A percentile compares a stretch with the other conserved stretches of the same genome.
These are phyloP conservation scores for Podospora pseudopauciseta DNA, from an alignment of 495 filamentous ascomycete species.

Conservation along the genomic window DNA sequence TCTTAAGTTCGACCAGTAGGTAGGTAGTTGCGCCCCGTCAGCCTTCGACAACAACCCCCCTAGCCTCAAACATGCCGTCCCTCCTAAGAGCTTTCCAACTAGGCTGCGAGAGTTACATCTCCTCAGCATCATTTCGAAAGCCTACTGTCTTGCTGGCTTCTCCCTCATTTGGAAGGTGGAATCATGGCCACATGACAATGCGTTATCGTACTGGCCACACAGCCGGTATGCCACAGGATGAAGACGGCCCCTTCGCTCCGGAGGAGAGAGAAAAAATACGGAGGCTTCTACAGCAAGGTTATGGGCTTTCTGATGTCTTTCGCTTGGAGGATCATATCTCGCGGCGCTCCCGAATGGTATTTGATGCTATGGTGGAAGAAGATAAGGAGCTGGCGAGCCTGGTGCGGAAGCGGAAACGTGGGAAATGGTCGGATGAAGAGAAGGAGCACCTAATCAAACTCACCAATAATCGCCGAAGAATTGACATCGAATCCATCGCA, in stretches of 20 bases:
- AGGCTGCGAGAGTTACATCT: not conserved
- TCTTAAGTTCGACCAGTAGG: not conserved
- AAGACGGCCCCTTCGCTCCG: not conserved
- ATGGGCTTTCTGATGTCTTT: not conserved
- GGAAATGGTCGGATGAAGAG: not conserved
- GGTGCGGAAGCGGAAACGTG: not conserved
- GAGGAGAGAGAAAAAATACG: not conserved
- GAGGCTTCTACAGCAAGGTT: not conserved
- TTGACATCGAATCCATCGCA: slow-evolving; percentile 1
- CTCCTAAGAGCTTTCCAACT: not conserved
- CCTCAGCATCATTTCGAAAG: not conserved
- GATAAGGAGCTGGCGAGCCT: not conserved
- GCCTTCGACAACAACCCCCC: not conserved
- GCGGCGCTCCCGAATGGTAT: not conserved
- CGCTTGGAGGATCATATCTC: not conserved
- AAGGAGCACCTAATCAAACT: not conserved
- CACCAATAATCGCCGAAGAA: not conserved
- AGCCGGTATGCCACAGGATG: not conserved
- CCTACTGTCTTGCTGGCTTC: not conserved
- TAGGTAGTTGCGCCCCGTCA: not conserved
- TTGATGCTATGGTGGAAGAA: not conserved
- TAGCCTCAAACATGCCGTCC: not conserved
- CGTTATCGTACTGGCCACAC: not conserved
- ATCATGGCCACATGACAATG: not conserved
- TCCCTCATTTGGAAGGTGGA: not conserved